Base-by-base conservation (phyloP, 2,329 filamentous ascomycete genomes). In the Alternaria ventricosa region DNA sequence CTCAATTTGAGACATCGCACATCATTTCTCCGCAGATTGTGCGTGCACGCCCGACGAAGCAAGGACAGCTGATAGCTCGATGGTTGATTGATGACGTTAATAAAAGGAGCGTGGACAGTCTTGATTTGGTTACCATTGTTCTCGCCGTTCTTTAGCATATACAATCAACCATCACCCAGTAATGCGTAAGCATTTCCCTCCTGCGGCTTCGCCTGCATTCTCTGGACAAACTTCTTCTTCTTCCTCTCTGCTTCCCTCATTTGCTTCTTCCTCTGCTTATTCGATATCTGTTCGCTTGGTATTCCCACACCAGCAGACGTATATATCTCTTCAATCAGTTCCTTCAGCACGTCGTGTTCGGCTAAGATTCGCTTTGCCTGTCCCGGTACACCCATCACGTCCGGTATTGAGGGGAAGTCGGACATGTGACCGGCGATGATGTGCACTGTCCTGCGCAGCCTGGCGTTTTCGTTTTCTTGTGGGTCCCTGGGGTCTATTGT, bases 261-360 rank as follows among this genome's bases (percentile, higher is more conserved):
- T 33, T 70, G 70, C 47, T 64, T 75, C 57, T 73, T 73, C 57
- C 63, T 70, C 64, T 69, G 72, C 61, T 69, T 75, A 9, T 68
- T 71, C 5, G 68, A 71, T 0, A 68, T 20, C 4, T 68, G 51
- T 47, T 75, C 67, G 2, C 13, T 30, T 2, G 66, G 67, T 6
- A 72, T 6, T 12, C 68, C 68, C n/a, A 75, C 60, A n/a, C 73
- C 71, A n/a, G 63, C 66, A 8, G 71, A 67, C 3, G 28, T 55
- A 46, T 78, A 79, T 1, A 77, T 71, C 27, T 78, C 70, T n/a
- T 70, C 70, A 1, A 79, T 59, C 27, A 74, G 63, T 5, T 44
- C 57, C 23, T 56, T 64, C 22, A 78, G 4, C 6, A 33, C 8
- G 5, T 71, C 70, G 15, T 72, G 62, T 5, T 72, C 67, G 6